Percentiles rank a stretch among this genome's conserved stretches.
These are phyloP conservation scores for Polytrichum commune DNA, from an alignment of 225 moss, liverwort and hornwort species.

Conservation along the genomic window DNA sequence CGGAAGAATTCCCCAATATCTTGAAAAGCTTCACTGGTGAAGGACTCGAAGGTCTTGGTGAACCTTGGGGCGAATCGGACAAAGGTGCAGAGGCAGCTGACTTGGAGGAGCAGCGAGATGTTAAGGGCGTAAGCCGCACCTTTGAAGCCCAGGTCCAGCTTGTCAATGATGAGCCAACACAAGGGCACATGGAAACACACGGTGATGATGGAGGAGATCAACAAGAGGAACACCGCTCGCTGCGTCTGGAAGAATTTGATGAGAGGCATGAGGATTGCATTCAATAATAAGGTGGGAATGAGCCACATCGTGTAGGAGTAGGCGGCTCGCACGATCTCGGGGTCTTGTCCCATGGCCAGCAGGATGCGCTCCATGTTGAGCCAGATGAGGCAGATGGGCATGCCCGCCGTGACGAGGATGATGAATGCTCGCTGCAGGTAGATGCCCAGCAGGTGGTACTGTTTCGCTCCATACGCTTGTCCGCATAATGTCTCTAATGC, in stretches of 20 bases:
- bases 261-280: conserved; percentile 12
- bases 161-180: conserved; percentile 34
- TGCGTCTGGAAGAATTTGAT: conserved; percentile 49
- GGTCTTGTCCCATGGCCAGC: conserved; percentile 25
- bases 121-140: conserved; percentile 17
- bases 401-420: conserved; percentile 9
- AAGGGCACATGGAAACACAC: conserved; percentile 25
- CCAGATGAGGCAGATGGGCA: conserved; percentile 27
- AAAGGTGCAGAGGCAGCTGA: background rate
- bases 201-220: conserved; percentile 10
- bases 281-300: conserved; percentile 1
- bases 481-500: conserved; percentile 54
- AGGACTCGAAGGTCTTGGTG: conserved; percentile 23
- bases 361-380: conserved; percentile 35
- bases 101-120: background rate
- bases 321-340: conserved; percentile 10
- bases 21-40: conserved; percentile 40
- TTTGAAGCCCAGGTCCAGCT: conserved; percentile 21
- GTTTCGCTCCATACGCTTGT: conserved; percentile 49
- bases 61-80: conserved; percentile 26
- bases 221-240: conserved; percentile 26
- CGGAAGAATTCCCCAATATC: conserved; percentile 35
- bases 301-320: conserved; percentile 22
- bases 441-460: conserved; percentile 44
- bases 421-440: conserved; percentile 36